These are phyloP conservation scores for Aspergillus pseudoviridinutans DNA, from an alignment of 2,329 filamentous ascomycete species.

Conservation along the genomic window DNA sequence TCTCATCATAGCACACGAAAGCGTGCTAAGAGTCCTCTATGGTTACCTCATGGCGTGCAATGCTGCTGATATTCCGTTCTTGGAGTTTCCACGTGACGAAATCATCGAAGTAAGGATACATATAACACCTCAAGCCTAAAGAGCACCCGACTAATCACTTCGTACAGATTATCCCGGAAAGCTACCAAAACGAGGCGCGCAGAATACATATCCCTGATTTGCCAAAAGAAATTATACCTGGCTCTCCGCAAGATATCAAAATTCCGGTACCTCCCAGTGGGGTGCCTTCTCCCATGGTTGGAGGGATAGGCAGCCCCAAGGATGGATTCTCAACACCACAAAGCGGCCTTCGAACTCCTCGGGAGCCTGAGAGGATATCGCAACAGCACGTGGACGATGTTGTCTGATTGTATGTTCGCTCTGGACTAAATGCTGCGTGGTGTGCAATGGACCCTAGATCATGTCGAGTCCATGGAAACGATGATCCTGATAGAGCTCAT, in stretches of 20 bases:
- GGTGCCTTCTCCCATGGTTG: constrained; percentile 41
- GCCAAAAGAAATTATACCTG: constrained; percentile 63
- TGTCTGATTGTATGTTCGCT: constrained; percentile 25
- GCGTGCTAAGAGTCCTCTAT: constrained; percentile 93
- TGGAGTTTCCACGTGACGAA: constrained; percentile 92
- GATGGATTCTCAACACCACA: constrained; percentile 43
- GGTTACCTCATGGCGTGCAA: constrained; percentile 98
- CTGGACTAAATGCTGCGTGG: constrained; percentile 1
- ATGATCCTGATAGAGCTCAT: not conserved
- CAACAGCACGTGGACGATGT: constrained; percentile 45
- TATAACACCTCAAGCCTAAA: not conserved
- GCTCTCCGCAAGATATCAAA: constrained; percentile 74
- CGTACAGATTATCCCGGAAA: constrained; percentile 81
- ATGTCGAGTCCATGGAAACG: constrained; percentile 1
- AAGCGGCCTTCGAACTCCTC: constrained; percentile 39
- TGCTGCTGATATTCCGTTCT: constrained; percentile 84
- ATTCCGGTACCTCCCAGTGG: constrained; percentile 66
- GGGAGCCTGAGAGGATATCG: constrained; percentile 42
- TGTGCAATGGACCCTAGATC: not conserved
- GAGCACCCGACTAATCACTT: constrained; percentile 11
- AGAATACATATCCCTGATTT: constrained; percentile 77
- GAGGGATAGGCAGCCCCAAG: constrained; percentile 38
- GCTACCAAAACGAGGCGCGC: constrained; percentile 94
- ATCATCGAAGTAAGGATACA: constrained; percentile 72
- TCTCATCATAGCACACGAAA: constrained; percentile 97